These are phyloP conservation scores for Uncinocarpus reesii DNA, from an alignment of 2,329 filamentous ascomycete genomes.

Conservation along the genomic window DNA sequence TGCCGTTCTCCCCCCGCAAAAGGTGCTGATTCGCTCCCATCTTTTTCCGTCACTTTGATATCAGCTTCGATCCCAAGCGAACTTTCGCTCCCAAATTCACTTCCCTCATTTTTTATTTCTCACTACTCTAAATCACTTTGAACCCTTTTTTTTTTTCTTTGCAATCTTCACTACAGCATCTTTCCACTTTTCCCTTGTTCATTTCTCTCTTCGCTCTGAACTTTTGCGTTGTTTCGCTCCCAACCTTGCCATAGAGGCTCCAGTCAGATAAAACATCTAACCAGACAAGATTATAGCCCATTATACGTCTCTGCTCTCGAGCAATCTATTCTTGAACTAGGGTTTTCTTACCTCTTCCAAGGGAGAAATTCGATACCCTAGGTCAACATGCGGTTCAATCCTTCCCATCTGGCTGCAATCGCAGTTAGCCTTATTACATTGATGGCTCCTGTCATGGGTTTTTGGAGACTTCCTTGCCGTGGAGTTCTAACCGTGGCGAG, in stretches of 20 bases:
- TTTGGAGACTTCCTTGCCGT: constrained; percentile 84
- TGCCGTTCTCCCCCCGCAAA: not conserved
- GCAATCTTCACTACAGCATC: not conserved
- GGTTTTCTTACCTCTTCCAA: not conserved
- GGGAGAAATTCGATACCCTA: not conserved
- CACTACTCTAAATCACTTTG: not conserved
- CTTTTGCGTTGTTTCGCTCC: not conserved
- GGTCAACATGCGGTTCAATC: constrained; percentile 10
- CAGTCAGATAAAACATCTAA: not conserved
- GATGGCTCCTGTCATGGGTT: constrained; percentile 46
- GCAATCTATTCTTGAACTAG: not conserved
- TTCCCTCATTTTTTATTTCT: not conserved
- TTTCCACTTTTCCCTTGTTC: not conserved
- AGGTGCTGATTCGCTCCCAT: not conserved
- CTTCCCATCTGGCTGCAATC: constrained; percentile 9
- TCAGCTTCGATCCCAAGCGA: not conserved
- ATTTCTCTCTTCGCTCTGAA: not conserved
- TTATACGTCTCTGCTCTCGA: not conserved
- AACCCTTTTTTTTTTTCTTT: not conserved
- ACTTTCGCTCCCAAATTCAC: not conserved
- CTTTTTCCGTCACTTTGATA: not conserved
- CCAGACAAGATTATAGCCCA: no score
- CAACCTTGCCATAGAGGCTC: not conserved
- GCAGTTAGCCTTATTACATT: constrained; percentile 9
- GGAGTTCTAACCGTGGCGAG: constrained; percentile 58